phyloP scores from a whole-genome alignment of 1,139 yeast species.

The Taphrina flavorubra region DNA sequence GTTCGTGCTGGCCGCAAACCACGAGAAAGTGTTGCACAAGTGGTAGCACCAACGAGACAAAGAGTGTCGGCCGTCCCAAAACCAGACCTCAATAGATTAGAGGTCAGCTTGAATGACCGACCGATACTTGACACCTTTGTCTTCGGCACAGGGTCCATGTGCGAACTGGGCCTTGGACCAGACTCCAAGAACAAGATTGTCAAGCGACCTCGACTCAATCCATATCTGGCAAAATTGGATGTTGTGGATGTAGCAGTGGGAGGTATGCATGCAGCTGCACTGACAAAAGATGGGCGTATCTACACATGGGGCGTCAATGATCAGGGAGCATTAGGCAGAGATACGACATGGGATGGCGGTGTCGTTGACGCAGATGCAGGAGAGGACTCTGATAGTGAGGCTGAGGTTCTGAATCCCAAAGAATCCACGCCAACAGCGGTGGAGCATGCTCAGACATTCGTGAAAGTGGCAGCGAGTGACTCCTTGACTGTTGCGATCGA shows the following conservation, averaged over 20 bases:
- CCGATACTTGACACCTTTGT: conserved; percentile 71
- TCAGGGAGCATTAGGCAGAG: conserved; percentile 89
- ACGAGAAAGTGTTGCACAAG: conserved; percentile 9
- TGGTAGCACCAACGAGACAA: background rate
- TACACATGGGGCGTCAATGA: conserved; percentile 99
- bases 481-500: conserved; percentile 81
- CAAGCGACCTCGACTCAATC: conserved; percentile 90
- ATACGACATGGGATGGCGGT: conserved; percentile 67
- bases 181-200: conserved; percentile 85
- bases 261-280: conserved; percentile 90
- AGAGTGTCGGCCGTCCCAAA: conserved; percentile 22
- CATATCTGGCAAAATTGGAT: conserved; percentile 66
- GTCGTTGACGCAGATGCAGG: conserved; percentile 61
- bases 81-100: conserved; percentile 23
- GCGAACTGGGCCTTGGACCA: conserved; percentile 95
- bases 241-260: conserved; percentile 90
- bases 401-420: conserved; percentile 81
- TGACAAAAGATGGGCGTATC: conserved; percentile 71
- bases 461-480: conserved; percentile 91
- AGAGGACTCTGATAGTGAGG: conserved; percentile 72
- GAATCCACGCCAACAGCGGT: conserved; percentile 89
- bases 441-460: conserved; percentile 65
- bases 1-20: conserved; percentile 15
- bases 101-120: background rate
- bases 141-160: conserved; percentile 97